Conservation (phyloP, 805 yeast species). For the Spathaspora boniae region DNA sequence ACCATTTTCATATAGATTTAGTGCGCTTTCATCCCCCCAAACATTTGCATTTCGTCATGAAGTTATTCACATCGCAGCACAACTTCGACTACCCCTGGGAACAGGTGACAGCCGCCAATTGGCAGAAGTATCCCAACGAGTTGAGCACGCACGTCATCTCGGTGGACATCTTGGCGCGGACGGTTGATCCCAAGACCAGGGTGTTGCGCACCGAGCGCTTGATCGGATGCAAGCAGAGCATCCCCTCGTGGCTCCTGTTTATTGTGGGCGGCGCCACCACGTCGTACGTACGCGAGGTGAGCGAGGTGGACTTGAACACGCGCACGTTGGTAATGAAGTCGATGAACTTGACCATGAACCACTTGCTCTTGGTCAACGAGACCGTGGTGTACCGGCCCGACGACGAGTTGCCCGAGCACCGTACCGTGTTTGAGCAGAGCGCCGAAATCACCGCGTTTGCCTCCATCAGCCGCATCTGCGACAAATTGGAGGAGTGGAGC, state of each 20-base stretch:
- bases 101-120: conserved; percentile 90
- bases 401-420: conserved; percentile 40
- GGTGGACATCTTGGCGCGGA: conserved; percentile 82
- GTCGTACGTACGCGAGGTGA: conserved; percentile 84
- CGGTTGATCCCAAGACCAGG: conserved; percentile 46
- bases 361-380: conserved; percentile 76
- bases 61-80: conserved; percentile 68
- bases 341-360: conserved; percentile 79
- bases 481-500: conserved; percentile 88
- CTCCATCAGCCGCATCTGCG: conserved; percentile 64
- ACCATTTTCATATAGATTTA: no score
- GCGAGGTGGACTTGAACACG: conserved; percentile 68
- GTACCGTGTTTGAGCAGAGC: conserved; percentile 70
- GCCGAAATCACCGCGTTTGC: conserved; percentile 91
- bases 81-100: conserved; percentile 86
- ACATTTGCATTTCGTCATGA: conserved; percentile 50
- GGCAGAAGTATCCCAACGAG: conserved; percentile 97
- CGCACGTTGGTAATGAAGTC: conserved; percentile 75
- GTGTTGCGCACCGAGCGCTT: conserved; percentile 77
- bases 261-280: conserved; percentile 70
- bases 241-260: conserved; percentile 76
- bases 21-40: no score
- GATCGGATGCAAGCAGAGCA: conserved; percentile 81
- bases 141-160: conserved; percentile 88
- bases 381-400: conserved; percentile 82